phyloP scores from a whole-genome alignment of 2,329 filamentous ascomycete species.

The Trichoderma atroviride region DNA sequence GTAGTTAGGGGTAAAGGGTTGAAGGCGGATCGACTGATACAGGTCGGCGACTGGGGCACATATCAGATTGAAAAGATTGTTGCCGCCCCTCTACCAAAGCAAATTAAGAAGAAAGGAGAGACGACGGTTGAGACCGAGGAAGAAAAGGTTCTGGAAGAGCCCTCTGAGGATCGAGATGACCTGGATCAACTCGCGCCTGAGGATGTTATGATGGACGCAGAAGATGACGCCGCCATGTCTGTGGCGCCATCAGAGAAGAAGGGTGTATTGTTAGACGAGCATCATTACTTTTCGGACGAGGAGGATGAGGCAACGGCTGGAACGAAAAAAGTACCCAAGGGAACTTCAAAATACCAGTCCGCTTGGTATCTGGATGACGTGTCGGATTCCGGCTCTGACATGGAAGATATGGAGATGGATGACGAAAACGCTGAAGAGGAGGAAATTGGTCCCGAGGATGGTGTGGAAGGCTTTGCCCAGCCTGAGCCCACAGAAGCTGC shows the following conservation, averaged over 20 bases:
- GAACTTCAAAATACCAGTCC: slow-evolving; percentile 91
- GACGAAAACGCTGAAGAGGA: slow-evolving; percentile 54
- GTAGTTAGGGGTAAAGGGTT: slow-evolving; percentile 82
- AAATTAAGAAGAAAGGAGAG: slow-evolving; percentile 67
- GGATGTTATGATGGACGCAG: slow-evolving; percentile 72
- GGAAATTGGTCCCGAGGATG: slow-evolving; percentile 75
- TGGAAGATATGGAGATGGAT: slow-evolving; percentile 66
- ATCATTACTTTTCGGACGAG: slow-evolving; percentile 96
- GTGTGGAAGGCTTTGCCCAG: slow-evolving; percentile 68
- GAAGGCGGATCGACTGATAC: slow-evolving; percentile 86
- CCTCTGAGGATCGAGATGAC: slow-evolving; percentile 80
- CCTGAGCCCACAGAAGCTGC: slow-evolving; percentile 74
- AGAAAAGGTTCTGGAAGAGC: slow-evolving; percentile 66
- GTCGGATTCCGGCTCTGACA: slow-evolving; percentile 83
- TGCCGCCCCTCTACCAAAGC: slow-evolving; percentile 67
- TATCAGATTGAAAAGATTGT: slow-evolving; percentile 91
- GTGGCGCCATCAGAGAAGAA: slow-evolving; percentile 60
- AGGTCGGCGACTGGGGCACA: slow-evolving; percentile 91
- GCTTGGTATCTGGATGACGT: slow-evolving; percentile 88
- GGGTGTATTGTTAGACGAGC: slow-evolving; percentile 91
- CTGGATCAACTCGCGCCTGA: slow-evolving; percentile 84
- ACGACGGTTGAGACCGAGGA: slow-evolving; percentile 61
- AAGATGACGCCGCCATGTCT: slow-evolving; percentile 52
- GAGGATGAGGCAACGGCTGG: slow-evolving; percentile 56
- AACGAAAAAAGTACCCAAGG: slow-evolving; percentile 80